phyloP scores from a whole-genome alignment of 306 rosid genomes.

The Pueraria montana region DNA sequence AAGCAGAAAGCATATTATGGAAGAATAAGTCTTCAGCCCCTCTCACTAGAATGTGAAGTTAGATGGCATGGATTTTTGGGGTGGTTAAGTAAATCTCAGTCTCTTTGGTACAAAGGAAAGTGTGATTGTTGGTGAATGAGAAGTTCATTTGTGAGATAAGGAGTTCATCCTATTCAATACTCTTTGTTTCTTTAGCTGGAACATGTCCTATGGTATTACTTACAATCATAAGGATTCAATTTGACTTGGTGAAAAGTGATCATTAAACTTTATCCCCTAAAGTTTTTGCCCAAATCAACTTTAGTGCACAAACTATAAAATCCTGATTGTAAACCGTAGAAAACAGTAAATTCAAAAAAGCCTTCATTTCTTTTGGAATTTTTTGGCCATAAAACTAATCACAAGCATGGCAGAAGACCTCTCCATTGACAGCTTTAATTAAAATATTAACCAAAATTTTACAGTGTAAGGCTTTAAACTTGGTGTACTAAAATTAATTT shows the following conservation, averaged over 20 bases:
- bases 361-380: not conserved
- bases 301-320: not conserved
- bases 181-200: not conserved
- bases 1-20: not conserved
- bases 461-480: no score
- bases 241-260: not conserved
- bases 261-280: not conserved
- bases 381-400: not conserved
- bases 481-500: not conserved
- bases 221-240: no score
- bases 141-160: not conserved
- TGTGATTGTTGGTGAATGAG: not conserved
- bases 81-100: not conserved
- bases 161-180: no score
- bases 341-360: not conserved
- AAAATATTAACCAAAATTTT: not conserved
- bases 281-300: not conserved
- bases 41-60: not conserved
- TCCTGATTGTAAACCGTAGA: not conserved
- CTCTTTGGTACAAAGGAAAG: not conserved
- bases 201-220: not conserved
- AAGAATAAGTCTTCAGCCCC: not conserved
- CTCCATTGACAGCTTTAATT: not conserved
- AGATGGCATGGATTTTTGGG: not conserved
- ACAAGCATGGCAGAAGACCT: slow-evolving; percentile 7